Conservation (phyloP, 208 protist genomes). For the Vickermania spadyakhi region DNA sequence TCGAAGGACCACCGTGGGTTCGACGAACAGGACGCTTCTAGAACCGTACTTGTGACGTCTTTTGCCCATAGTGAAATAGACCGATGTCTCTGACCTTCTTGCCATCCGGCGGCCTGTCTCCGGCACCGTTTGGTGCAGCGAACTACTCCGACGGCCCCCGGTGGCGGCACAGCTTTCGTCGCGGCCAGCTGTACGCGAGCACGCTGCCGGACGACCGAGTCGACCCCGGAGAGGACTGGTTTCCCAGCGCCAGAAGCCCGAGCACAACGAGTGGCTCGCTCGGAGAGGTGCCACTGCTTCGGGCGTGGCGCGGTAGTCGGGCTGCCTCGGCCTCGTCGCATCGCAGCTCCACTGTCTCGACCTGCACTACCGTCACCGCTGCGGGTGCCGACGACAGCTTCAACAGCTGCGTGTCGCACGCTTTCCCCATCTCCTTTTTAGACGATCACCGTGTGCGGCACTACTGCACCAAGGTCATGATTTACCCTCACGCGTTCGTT, state of each 20-base stretch:
- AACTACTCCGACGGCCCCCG: not conserved
- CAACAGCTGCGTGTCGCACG: conserved; percentile 28
- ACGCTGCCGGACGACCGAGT: too few species aligned
- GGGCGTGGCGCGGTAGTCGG: not conserved
- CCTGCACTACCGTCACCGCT: conserved; percentile 10
- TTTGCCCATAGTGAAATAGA: too few species aligned
- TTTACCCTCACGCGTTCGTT: conserved; percentile 34
- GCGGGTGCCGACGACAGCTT: conserved; percentile 22
- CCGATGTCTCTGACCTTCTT: too few species aligned
- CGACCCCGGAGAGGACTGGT: too few species aligned
- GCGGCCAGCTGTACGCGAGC: not conserved
- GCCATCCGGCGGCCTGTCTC: too few species aligned
- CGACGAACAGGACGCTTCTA: too few species aligned
- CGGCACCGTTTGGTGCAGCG: too few species aligned
- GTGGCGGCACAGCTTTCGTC: not conserved
- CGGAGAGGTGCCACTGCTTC: not conserved
- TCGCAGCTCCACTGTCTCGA: not conserved
- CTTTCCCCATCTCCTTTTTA: conserved; percentile 43
- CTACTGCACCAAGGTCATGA: conserved; percentile 18
- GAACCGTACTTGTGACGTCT: too few species aligned
- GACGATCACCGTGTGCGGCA: conserved; percentile 52
- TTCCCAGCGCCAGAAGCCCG: too few species aligned
- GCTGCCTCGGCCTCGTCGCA: not conserved
- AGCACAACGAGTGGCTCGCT: too few species aligned
- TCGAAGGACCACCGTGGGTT: too few species aligned